Evolutionary conservation across 2,329 filamentous ascomycete species (phyloP), one percentile per base, ranked within the genome.

Genomic region (Monosporascus sp.): DNA sequence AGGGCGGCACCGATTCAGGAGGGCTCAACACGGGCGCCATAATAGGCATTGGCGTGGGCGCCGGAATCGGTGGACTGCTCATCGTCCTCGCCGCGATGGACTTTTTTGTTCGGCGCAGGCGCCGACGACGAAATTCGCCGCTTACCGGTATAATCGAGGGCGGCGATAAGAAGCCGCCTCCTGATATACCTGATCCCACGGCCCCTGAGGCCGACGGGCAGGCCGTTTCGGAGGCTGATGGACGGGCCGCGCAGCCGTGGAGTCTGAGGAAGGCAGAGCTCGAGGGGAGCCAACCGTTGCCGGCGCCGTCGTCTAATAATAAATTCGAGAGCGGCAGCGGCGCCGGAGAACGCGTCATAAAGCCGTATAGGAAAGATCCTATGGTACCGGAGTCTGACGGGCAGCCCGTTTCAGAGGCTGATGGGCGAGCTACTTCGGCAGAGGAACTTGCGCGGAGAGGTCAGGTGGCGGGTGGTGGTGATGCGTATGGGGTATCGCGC

Each of bases 1-100:
- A 34, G 4, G 31, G 11, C 31, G 4, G 9, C 9, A 34, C 3
- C 31, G 31, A 5, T 5, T 34, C 31, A 34, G 31, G 9, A 5
- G 44, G 45, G 5, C 47, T 51, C 8, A 52, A 37, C 38, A 14
- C 24, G 41, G 49, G 52, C 44, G 36, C 52, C 46, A 54, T 52
- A 44, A 48, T 54, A 17, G 55, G 55, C 19, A 55, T 57, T 44
- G 52, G 55, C 37, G 53, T 57, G 6, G 55, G 55, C 48, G 55
- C 51, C 7, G 55, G n/a, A 4, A 26, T 52, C 11, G 55, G 47
- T 7, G 50, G 37, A 3, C n/a, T 55, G 16, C 38, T 59, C 22
- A 37, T 57, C 20, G 36, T 59, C 45, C 22, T 16, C 36, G 50
- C 40, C 16, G 49, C 50, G 17, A 19, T 50, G 27, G 9, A 9